Evolutionary conservation across 441 rosid genomes (phyloP), one percentile per base, ranked within the genome.

Genomic region (Hura crepitans): DNA sequence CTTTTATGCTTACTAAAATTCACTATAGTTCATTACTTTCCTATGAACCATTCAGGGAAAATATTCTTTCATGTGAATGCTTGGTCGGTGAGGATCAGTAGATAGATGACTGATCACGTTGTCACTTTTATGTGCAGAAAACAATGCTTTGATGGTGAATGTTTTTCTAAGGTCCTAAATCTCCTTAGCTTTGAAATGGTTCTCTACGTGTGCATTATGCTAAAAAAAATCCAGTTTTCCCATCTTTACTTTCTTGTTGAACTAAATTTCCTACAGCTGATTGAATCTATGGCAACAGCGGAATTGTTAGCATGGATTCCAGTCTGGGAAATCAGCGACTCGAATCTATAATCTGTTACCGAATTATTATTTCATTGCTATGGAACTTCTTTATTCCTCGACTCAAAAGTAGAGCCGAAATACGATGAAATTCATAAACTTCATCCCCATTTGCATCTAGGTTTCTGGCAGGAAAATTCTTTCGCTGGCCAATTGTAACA

Each of bases 391-490:
- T 63, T 33, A 47, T 8, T 68, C 17, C 47, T 28, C 6, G 62
- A 35, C 22, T 17, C 18, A 33, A 54, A 59, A 39, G 10, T 18
- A 8, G 12, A 54, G 56, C 47, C 53, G 15, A 47, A 27, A 50
- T 31, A 46, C 30, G 22, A 31, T n/a, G 69, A 51, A 30, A 33
- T 60, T 47, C 18, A 12, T 33, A n/a, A 28, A 45, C 18, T n/a
- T 25, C 70, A 61, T 31, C 59, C 55, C 57, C n/a, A 20, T 28
- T 65, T 22, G 23, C 39, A 68, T 15, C 6, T 54, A 6, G 28
- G 58, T 55, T 51, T 72, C 18, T 37, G 27, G 28, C 31, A 17
- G 58, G 46, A 45, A 78, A 55, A 68, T 51, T 43, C 37, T 30
- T 6, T 3, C 25, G 1, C 66, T 15, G 31, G 43, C 68, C 56